phyloP scores from a whole-genome alignment of 2,329 filamentous ascomycete species.

The Alternaria arborescens region DNA sequence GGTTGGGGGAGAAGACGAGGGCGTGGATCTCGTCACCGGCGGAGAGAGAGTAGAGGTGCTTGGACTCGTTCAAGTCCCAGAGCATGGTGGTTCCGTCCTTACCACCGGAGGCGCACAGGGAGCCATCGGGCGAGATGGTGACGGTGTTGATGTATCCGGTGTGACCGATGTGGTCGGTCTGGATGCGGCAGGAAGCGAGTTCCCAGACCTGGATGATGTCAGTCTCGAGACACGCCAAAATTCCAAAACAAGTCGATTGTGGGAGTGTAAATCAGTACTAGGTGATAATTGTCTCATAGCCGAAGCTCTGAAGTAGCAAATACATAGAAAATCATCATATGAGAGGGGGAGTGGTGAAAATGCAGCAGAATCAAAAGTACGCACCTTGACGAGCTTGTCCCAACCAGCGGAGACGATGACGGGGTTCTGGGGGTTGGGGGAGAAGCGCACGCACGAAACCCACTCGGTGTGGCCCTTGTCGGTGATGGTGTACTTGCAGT shows the following conservation, averaged over 20 bases:
- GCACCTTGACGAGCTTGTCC: conserved; percentile 99
- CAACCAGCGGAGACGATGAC: conserved; percentile 98
- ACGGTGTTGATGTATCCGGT: conserved; percentile 99
- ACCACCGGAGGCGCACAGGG: conserved; percentile 97
- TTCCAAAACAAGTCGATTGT: conserved; percentile 2
- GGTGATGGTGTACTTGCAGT: conserved; percentile 99
- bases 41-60: conserved; percentile 99
- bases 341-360: conserved; percentile 40
- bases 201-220: conserved; percentile 85
- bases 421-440: conserved; percentile 99
- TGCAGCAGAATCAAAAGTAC: conserved; percentile 52
- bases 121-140: conserved; percentile 99
- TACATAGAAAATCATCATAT: conserved; percentile 97
- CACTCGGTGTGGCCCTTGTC: conserved; percentile 99
- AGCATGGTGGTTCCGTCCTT: conserved; percentile 99
- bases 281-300: conserved; percentile 99
- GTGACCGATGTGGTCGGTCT: conserved; percentile 99
- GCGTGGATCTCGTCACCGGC: conserved; percentile 99
- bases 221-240: conserved; percentile 27
- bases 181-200: conserved; percentile 98
- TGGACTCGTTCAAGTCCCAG: conserved; percentile 99
- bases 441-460: conserved; percentile 99
- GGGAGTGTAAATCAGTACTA: conserved; percentile 71
- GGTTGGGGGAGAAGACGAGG: conserved; percentile 99
- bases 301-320: conserved; percentile 99